These are phyloP conservation scores for Claviceps capensis DNA, from an alignment of 2,329 filamentous ascomycete genomes.

Conservation along the genomic window DNA sequence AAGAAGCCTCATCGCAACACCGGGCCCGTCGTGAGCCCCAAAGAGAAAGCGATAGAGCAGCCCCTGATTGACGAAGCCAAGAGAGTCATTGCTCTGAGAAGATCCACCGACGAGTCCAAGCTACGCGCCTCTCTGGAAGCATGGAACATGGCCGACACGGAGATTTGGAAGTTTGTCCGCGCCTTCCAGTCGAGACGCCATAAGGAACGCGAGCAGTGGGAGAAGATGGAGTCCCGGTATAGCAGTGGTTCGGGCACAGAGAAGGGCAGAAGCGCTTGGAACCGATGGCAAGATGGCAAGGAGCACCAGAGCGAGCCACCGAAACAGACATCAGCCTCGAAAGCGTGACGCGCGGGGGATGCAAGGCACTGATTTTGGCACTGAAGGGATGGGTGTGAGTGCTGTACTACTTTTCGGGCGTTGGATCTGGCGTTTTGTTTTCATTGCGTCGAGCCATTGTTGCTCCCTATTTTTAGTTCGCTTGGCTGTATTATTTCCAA, in stretches of 20 bases:
- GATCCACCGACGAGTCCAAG: conserved; percentile 28
- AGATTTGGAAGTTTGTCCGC: conserved; percentile 62
- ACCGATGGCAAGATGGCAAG: conserved; percentile 23
- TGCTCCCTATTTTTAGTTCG: no score
- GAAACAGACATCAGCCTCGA: neutral
- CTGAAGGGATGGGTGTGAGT: no score
- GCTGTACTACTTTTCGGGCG: no score
- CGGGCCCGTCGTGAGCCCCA: conserved; percentile 35
- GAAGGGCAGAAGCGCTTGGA: conserved; percentile 23
- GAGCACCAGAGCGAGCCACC: neutral
- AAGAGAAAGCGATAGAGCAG: conserved; percentile 41
- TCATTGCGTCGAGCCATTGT: no score
- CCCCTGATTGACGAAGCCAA: conserved; percentile 33
- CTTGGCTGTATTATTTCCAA: no score
- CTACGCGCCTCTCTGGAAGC: conserved; percentile 45
- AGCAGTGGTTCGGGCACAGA: conserved; percentile 46
- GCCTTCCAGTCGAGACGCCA: conserved; percentile 50
- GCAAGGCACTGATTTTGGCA: neutral
- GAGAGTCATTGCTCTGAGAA: conserved; percentile 36
- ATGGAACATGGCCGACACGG: conserved; percentile 59
- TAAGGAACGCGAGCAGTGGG: conserved; percentile 54
- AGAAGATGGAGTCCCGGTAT: conserved; percentile 53
- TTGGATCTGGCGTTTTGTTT: no score
- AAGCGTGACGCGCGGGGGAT: no score
- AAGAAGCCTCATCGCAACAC: conserved; percentile 23